A percentile compares a stretch with the other conserved stretches of the same genome.
phyloP scores from a whole-genome alignment of 2,329 filamentous ascomycete genomes.

The Fusarium haematococcum region DNA sequence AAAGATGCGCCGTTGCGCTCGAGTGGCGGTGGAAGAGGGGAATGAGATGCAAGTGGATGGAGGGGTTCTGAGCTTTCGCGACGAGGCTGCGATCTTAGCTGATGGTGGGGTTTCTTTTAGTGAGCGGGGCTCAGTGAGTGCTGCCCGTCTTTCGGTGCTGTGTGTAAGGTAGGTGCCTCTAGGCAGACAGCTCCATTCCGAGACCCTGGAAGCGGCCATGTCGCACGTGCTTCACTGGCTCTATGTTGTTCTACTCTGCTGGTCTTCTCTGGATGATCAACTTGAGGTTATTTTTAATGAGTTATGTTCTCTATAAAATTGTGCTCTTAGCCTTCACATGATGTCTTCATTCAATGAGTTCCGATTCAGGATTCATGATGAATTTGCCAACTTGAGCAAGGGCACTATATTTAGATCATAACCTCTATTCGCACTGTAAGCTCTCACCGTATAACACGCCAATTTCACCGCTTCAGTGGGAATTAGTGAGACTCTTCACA shows the following conservation, averaged over 20 bases:
- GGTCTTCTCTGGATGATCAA: not conserved
- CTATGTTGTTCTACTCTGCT: not conserved
- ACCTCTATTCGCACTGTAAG: not conserved
- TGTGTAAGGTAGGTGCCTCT: not conserved
- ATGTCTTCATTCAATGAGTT: not conserved
- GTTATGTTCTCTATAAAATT: no score
- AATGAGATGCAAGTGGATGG: conserved; percentile 35
- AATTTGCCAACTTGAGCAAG: not conserved
- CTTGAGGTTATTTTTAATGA: not conserved
- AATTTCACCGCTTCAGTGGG: not conserved
- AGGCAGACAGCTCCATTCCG: not conserved
- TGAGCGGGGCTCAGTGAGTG: conserved; percentile 24
- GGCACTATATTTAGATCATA: not conserved
- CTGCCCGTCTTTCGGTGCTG: conserved; percentile 1
- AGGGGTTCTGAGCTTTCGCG: conserved; percentile 45
- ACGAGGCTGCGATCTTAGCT: conserved; percentile 44
- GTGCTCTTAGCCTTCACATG: no score
- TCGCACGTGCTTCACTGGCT: conserved; percentile 5
- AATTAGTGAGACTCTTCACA: not conserved
- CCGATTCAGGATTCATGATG: not conserved
- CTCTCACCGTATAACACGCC: rapidly evolving
- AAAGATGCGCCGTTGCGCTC: conserved; percentile 12
- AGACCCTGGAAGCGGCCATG: conserved; percentile 17
- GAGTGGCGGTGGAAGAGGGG: conserved; percentile 11
- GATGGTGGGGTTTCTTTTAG: conserved; percentile 38